Evolutionary conservation across 208 protist species (phyloP), one percentile per base, ranked within the genome.

Genomic region (Phytomonas sp.): DNA sequence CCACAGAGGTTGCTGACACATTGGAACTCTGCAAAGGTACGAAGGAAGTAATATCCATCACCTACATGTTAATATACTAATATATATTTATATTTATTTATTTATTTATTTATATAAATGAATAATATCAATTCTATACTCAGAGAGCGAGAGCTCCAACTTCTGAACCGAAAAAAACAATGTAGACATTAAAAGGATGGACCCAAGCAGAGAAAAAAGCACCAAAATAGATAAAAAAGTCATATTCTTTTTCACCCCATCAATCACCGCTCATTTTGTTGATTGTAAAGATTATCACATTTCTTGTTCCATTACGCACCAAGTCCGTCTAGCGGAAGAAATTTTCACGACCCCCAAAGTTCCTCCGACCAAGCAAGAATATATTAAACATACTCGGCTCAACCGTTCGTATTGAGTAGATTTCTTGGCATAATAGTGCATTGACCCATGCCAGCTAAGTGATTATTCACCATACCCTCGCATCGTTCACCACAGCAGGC

Each of bases 71-170:
- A 49, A 19, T 49, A 49, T 19, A 49, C 3, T 19, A 49, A 49
- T 37, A 49, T 19, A n/a, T n/a, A n/a, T n/a, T n/a, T n/a, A n/a
- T n/a, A n/a, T n/a, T n/a, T n/a, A n/a, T n/a, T n/a, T n/a, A n/a
- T n/a, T n/a, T n/a, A 49, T 23, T 23, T 23, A 49, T 49, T 23
- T 23, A 49, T 4, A 1, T 0, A 86, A 71, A 31, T 34, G 33
- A 14, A 82, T 76, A 6, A 77, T 30, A 32, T 67, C 32, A 69
- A 78, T 84, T 30, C 40, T 60, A 62, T 82, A 82, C 12, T 42
- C 10, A 49, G 10, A 49, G 40, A 49, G 40, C 40, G 14, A 49
- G 14, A 19, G 40, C 40, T 49, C 40, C 14, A 49, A 19, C 14
- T 19, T 49, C 14, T 49, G 40, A 49, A 19, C 40, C 19, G 40